These are phyloP conservation scores for Ustilago lituana DNA, from an alignment of 1,284 basidiomycete genomes.

Conservation along the genomic window DNA sequence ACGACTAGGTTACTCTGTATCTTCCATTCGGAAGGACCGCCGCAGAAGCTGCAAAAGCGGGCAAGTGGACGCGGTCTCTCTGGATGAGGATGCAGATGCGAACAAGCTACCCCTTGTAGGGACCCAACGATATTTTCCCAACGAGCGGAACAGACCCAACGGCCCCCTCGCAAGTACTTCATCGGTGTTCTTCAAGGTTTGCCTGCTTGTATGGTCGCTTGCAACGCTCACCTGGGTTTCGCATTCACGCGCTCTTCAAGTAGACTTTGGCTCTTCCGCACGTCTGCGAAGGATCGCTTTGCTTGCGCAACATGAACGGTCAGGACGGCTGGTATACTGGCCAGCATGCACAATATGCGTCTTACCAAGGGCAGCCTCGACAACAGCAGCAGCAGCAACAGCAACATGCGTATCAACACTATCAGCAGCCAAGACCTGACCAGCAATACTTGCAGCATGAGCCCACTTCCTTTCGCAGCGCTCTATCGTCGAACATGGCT, in stretches of 20 bases:
- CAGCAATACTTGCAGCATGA: slow-evolving; percentile 20
- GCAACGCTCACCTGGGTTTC: not conserved
- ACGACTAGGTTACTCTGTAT: no score
- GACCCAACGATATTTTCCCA: not conserved
- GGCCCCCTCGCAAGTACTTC: no score
- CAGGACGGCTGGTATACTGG: slow-evolving; percentile 28
- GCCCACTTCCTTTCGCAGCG: slow-evolving; percentile 2
- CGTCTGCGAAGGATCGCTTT: not conserved
- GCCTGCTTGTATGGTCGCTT: slow-evolving; percentile 3
- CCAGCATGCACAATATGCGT: slow-evolving; percentile 11
- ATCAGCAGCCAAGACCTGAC: slow-evolving; percentile 1
- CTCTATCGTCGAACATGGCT: not conserved
- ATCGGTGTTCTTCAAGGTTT: not conserved
- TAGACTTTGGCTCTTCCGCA: slow-evolving; percentile 6
- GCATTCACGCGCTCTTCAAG: not conserved
- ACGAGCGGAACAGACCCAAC: not conserved
- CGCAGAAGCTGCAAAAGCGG: no score
- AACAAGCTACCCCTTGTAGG: not conserved
- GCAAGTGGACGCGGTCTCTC: no score
- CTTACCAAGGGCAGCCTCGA: slow-evolving; percentile 5
- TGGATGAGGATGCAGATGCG: not conserved
- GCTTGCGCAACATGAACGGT: slow-evolving; percentile 15
- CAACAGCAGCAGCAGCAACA: slow-evolving; percentile 16
- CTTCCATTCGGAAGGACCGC: no score
- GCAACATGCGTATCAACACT: slow-evolving; percentile 4